Evolutionary conservation across 139 green algal genomes (phyloP), one percentile per base, ranked within the genome.

Genomic region (Pseudopediastrum boryanum): DNA sequence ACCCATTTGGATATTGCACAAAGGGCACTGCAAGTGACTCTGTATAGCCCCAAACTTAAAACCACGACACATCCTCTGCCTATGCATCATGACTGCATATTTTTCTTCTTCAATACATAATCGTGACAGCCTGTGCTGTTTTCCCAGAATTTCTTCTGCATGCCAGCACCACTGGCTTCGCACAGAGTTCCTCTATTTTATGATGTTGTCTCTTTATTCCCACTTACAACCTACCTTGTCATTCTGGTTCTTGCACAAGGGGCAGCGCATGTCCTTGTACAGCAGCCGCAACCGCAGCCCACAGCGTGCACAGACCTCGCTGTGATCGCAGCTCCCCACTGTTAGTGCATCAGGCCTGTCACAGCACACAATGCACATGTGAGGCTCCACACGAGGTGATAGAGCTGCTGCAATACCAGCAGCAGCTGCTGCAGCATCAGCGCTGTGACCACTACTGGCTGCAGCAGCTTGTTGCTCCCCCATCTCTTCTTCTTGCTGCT

Each of bases 211-310:
- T n/a, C n/a, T n/a, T n/a, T n/a, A n/a, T n/a, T n/a, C n/a, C n/a
- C n/a, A n/a, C n/a, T n/a, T n/a, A n/a, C n/a, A n/a, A n/a, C n/a
- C n/a, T n/a, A 94, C 86, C 79, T 90, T 75, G 12, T 35, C 33
- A 54, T 85, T 85, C 1, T 89, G 78, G 0, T 74, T 38, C 62
- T 95, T 96, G 88, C 92, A 96, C 50, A 96, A 73, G 7, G 88
- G 84, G 79, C 92, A 96, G 31, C 77, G 82, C 12, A 42, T 75
- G 66, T 90, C 85, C 0, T 71, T n/a, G 79, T 94, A 96, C 13
- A 80, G 87, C 78, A 94, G 73, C 21, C 90, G 83, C 68, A 94
- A 35, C 43, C 91, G 86, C 84, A 95, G 78, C 61, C 58, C 86
- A 81, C 88, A 93, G n/a, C 46, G 42, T 1, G 75, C 80, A 73